Conservation (phyloP, 306 rosid genomes). For the Casuarina glauca region DNA sequence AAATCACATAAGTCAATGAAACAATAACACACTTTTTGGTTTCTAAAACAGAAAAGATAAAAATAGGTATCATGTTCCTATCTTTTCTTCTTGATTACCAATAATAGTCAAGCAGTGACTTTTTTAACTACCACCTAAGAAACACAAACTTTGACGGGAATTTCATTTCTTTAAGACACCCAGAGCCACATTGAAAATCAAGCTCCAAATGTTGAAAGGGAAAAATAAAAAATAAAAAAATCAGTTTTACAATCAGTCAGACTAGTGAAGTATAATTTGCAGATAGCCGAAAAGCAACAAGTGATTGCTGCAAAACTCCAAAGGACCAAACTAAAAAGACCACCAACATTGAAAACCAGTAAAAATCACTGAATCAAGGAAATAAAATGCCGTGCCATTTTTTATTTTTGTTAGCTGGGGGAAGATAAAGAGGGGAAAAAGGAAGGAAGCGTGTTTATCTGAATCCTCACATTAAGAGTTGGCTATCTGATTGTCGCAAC, state of each 20-base stretch:
- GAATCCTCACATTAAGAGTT: no score
- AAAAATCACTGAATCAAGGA: no score
- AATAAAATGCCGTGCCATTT: no score
- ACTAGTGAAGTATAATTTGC: background rate
- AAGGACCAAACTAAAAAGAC: background rate
- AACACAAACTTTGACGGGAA: background rate
- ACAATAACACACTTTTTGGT: background rate
- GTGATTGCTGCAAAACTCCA: no score
- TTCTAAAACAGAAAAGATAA: background rate
- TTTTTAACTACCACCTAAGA: background rate
- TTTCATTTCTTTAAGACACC: background rate
- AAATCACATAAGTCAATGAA: slow-evolving; percentile 9
- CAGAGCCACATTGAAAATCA: background rate
- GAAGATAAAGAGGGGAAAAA: no score
- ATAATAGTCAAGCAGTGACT: background rate
- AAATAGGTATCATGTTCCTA: background rate
- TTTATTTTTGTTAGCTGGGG: no score
- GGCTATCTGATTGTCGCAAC: background rate
- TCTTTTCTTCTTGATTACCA: background rate
- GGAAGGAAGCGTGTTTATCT: no score
- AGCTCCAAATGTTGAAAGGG: background rate
- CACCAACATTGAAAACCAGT: background rate
- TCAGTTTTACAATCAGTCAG: background rate
- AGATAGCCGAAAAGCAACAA: no score
- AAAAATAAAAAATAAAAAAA: no score